Conservation (phyloP, 192 early-diverging fungal genomes). For the Spizellomyces sp. region DNA sequence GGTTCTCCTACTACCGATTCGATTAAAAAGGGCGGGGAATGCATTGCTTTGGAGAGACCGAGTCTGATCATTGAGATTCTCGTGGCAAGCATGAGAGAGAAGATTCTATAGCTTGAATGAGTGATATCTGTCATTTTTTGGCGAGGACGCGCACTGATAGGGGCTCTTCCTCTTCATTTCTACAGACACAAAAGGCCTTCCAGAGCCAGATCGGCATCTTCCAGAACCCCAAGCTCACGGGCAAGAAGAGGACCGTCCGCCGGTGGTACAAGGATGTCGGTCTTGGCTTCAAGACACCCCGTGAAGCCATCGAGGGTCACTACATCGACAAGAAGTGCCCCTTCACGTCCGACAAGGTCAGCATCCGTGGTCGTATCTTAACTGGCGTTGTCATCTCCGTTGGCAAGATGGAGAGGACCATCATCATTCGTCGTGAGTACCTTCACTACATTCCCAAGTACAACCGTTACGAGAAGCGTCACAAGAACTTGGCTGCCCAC, state of each 20-base stretch:
- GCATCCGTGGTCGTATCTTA: constrained; percentile 97
- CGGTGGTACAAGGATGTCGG: constrained; percentile 99
- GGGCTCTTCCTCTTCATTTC: not conserved
- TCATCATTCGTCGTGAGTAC: constrained; percentile 98
- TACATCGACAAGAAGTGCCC: constrained; percentile 99
- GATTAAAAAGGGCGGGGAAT: not conserved
- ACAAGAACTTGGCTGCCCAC: constrained; percentile 99
- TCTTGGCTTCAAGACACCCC: constrained; percentile 99
- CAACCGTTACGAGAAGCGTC: constrained; percentile 99
- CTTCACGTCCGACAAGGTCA: constrained; percentile 90
- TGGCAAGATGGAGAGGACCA: constrained; percentile 99
- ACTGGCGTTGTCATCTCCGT: constrained; percentile 84
- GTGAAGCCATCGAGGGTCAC: constrained; percentile 93
- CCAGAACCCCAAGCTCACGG: constrained; percentile 79
- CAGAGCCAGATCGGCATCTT: constrained; percentile 95
- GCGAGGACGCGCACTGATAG: not conserved
- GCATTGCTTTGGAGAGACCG: not conserved
- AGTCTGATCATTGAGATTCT: not conserved
- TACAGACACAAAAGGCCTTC: constrained; percentile 93
- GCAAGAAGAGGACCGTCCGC: constrained; percentile 73
- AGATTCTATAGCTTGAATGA: not conserved
- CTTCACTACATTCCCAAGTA: constrained; percentile 99
- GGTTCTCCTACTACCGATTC: too few species aligned
- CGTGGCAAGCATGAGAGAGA: not conserved
- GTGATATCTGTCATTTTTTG: not conserved